A percentile compares a stretch with the other conserved stretches of the same genome.
Evolutionary conservation across 306 rosid genomes (phyloP).

Genomic region (Vachellia pachyceras): DNA sequence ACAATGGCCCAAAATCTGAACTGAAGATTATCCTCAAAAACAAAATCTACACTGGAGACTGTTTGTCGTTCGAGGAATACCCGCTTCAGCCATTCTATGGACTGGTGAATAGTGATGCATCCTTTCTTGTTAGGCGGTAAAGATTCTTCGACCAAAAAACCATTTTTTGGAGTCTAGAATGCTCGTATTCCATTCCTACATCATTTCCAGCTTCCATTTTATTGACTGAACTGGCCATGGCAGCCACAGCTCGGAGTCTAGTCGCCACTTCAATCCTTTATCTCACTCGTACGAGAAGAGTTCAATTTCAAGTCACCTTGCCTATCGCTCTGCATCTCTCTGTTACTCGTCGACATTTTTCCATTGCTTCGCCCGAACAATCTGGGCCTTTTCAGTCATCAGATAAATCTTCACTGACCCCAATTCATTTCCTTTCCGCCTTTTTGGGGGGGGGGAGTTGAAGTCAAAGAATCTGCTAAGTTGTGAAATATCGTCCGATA

Average conservation of each 20-base stretch:
- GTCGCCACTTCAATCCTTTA: slow-evolving; percentile 34
- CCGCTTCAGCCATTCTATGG: not conserved
- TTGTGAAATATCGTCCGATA: not conserved
- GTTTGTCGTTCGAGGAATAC: not conserved
- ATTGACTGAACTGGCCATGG: slow-evolving; percentile 17
- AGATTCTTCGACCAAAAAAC: not conserved
- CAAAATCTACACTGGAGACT: not conserved
- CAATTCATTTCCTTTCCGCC: not conserved
- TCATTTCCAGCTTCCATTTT: not conserved
- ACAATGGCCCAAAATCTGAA: too few relatives aligned
- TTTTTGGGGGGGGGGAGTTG: not conserved
- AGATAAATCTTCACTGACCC: slow-evolving; percentile 18
- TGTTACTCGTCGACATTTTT: slow-evolving; percentile 10
- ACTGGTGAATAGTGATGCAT: too few relatives aligned
- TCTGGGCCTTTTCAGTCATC: slow-evolving; percentile 20
- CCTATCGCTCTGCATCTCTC: slow-evolving; percentile 20
- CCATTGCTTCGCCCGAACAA: slow-evolving; percentile 5
- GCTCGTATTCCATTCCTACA: not conserved
- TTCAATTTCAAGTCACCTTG: slow-evolving; percentile 19
- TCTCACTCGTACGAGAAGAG: slow-evolving; percentile 11
- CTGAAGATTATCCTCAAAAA: too few relatives aligned
- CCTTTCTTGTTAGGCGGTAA: too few relatives aligned
- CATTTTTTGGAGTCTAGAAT: not conserved
- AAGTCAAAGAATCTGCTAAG: not conserved
- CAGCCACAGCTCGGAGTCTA: slow-evolving; percentile 43